Evolutionary conservation across 495 filamentous ascomycete genomes (phyloP).

Genomic region (Beverwykella pulmonaria): DNA sequence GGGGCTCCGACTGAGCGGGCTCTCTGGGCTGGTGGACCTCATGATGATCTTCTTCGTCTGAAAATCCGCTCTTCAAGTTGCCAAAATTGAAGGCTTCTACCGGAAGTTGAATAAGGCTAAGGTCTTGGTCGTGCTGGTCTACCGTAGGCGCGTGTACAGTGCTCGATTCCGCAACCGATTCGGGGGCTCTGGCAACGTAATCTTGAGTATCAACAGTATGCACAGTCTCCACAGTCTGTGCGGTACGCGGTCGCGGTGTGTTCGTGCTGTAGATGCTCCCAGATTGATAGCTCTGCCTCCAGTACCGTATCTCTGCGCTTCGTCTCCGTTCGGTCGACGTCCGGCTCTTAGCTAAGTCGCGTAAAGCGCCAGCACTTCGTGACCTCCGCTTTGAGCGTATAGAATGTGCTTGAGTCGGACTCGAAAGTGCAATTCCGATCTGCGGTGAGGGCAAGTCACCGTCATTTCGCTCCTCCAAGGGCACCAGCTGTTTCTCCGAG

Average conservation of each 20-base stretch:
- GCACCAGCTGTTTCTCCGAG: neutral
- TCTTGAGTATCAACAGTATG: conserved; percentile 6
- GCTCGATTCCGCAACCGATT: conserved; percentile 1
- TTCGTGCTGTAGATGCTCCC: conserved; percentile 32
- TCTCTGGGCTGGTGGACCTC: neutral
- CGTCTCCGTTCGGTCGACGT: conserved; percentile 25
- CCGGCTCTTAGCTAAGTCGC: conserved; percentile 27
- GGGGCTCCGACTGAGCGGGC: neutral
- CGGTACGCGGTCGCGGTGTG: conserved; percentile 25
- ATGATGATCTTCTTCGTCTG: conserved; percentile 16
- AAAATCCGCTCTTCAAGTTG: conserved; percentile 28
- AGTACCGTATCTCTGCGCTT: conserved; percentile 40
- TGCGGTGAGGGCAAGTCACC: conserved; percentile 25
- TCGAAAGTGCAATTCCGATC: conserved; percentile 40
- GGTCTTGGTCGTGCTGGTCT: conserved; percentile 19
- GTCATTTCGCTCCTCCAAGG: conserved; percentile 27
- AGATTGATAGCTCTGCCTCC: conserved; percentile 32
- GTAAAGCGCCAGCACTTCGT: conserved; percentile 41
- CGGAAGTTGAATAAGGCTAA: conserved; percentile 21
- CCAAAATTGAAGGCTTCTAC: conserved; percentile 38
- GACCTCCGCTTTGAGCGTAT: conserved; percentile 35
- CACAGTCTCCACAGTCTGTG: conserved; percentile 28
- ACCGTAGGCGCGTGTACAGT: neutral
- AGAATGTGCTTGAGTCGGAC: conserved; percentile 13
- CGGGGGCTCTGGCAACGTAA: neutral